Evolutionary conservation across 768 basidiomycete genomes (phyloP), one percentile per base, ranked within the genome.

Genomic region (Exidia glandulosa): DNA sequence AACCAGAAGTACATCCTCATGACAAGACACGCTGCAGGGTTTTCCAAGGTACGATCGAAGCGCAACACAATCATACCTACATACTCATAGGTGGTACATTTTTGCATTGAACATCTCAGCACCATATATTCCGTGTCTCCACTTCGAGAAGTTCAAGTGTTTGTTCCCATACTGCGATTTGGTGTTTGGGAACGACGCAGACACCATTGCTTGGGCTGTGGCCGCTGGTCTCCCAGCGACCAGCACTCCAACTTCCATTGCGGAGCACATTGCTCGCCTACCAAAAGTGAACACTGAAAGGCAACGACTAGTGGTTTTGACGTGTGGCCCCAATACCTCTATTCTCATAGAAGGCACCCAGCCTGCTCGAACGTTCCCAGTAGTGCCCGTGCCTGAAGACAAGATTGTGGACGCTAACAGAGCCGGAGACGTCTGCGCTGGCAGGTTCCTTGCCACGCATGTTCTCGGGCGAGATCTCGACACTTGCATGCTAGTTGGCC

Each of bases 331-430:
- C 37, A 64, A 69, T n/a, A 69, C 74, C 12, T 78, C 78, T 36
- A 63, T 77, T 62, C 74, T 77, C 59, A 76, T 76, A 33, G 70
- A 72, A 16, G 71, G 75, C 13, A 63, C 66, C 54, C 61, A 67
- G 31, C 55, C 66, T 16, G 63, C 68, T 6, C 41, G 41, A 14
- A 54, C 47, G 6, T 37, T 64, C 67, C 58, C 69, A 25, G 71
- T 74, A 57, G 52, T 57, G 34, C 63, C 59, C 48, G 62, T 74
- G 25, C 30, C 69, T 54, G 77, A 79, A 58, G 79, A 76, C 47
- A 66, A 86, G 71, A 94, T 96, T 65, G 87, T 96, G 60, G 96
- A 99, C 71, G 98, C 96, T 55, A 99, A 99, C 73, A 96, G 91
- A 57, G 96, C 96, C 25, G 96, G 96, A 45, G 95, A 99, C 71